Conservation (phyloP, 495 filamentous ascomycete genomes). For the Lepidopterella palustris region DNA sequence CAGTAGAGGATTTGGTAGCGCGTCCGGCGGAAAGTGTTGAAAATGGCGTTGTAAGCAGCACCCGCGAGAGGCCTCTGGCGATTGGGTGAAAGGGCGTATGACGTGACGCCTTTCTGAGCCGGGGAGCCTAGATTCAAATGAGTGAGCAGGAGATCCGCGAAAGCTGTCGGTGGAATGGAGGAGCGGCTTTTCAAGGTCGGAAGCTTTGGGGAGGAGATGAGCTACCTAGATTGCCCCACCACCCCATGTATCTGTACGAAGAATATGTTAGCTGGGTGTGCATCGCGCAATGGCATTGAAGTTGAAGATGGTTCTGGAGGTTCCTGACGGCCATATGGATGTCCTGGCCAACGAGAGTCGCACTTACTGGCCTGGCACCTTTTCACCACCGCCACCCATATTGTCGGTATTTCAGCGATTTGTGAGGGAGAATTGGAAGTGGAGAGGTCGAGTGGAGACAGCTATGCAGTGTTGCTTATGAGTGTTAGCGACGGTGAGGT, state of each 20-base stretch:
- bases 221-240: constrained; percentile 83
- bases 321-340: background rate
- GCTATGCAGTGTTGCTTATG: background rate
- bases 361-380: constrained; percentile 38
- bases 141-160: constrained; percentile 13
- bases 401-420: constrained; percentile 15
- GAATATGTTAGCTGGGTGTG: constrained; percentile 5
- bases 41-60: constrained; percentile 46
- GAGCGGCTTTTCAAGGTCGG: background rate
- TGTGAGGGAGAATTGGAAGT: constrained; percentile 5
- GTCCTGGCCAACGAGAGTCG: constrained; percentile 5
- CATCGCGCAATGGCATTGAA: constrained; percentile 10
- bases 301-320: background rate
- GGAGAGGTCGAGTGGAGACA: constrained; percentile 9
- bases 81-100: constrained; percentile 47
- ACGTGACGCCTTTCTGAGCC: constrained; percentile 51
- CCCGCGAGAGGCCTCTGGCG: constrained; percentile 53
- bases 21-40: constrained; percentile 57
- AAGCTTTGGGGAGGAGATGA: constrained; percentile 23
- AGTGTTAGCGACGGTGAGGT: constrained; percentile 8
- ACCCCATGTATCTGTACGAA: constrained; percentile 66
- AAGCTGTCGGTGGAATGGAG: background rate
- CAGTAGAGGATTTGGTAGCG: constrained; percentile 71
- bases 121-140: constrained; percentile 24
- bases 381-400: constrained; percentile 38